Evolutionary conservation across 169 alveolate species (phyloP), one percentile per base, ranked within the genome.

Genomic region (Sarcocystis neurona): DNA sequence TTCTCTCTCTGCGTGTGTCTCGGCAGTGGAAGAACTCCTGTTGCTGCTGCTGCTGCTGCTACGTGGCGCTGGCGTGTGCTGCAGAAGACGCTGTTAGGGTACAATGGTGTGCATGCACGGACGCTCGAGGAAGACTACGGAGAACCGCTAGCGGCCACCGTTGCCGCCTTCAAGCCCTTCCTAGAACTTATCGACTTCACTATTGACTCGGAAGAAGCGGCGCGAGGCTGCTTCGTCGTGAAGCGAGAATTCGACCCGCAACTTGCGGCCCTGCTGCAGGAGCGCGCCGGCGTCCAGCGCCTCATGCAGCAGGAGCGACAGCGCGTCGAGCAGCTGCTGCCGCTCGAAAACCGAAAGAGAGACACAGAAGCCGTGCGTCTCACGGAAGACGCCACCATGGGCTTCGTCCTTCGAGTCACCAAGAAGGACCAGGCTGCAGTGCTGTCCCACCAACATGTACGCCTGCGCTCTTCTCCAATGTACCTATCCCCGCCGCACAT

Each of bases 111-210:
- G 68, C 94, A 94, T 63, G 79, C 94, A 48, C 92, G 86, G 53
- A 92, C 95, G 23, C 44, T 95, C 46, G 82, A 56, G 50, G 79
- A 80, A 39, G 46, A 63, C 43, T 53, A 96, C 75, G 87, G 94
- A 34, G 94, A 88, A 47, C 97, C 97, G 60, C 88, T 98, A 68
- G 94, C 91, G 58, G 95, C 92, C 46, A 90, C 94, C 47, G 90
- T 98, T 34, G 91, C 92, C 82, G 94, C 93, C 70, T 96, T 97
- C 87, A 93, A 93, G 34, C 95, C 94, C 56, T 96, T 96, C 85
- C 90, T 96, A 80, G 95, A 95, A 78, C 94, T 98, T 93, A 97
- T 98, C 47, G 99, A 97, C 89, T 94, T 96, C 90, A 96, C 99
- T 6, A 95, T 98, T 30, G 99, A 97, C 91, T 92, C 97, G 74